These are phyloP conservation scores for Taphrina communis DNA, from an alignment of 1,139 yeast species.

Conservation along the genomic window DNA sequence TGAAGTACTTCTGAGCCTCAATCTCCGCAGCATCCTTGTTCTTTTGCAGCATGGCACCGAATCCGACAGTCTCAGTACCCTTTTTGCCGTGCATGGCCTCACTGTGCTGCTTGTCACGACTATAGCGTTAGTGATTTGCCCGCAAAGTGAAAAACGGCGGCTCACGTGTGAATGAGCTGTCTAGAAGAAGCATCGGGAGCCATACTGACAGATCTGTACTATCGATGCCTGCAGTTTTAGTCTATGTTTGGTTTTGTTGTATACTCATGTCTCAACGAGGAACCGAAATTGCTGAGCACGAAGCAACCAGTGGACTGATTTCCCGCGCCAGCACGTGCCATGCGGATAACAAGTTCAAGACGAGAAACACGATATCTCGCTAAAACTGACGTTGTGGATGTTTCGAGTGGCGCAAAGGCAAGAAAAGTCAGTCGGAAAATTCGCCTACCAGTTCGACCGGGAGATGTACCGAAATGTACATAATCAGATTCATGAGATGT, in stretches of 20 bases:
- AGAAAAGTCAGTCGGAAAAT: no score
- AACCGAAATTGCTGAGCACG: neutral
- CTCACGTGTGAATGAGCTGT: conserved; percentile 36
- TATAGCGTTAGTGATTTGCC: neutral
- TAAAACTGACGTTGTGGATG: no score
- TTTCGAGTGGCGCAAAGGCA: no score
- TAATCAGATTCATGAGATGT: no score
- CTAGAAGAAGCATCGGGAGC: conserved; percentile 24
- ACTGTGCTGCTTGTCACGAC: conserved; percentile 38
- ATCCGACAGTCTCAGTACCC: conserved; percentile 69
- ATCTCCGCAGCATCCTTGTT: conserved; percentile 77
- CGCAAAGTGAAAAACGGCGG: no score
- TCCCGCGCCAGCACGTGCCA: neutral
- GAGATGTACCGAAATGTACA: no score
- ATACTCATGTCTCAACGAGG: neutral
- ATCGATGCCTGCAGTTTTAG: neutral
- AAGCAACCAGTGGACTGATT: conserved; percentile 8
- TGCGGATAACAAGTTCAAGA: neutral
- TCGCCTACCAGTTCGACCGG: no score
- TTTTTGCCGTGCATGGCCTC: conserved; percentile 83
- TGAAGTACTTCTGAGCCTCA: conserved; percentile 88
- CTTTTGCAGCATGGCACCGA: conserved; percentile 77
- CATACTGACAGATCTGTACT: neutral
- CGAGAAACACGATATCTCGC: neutral
- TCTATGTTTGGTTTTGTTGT: neutral